A percentile compares a stretch with the other conserved stretches of the same genome.
phyloP scores from a whole-genome alignment of 148 eudicot species.

The Arbutus unedo region DNA sequence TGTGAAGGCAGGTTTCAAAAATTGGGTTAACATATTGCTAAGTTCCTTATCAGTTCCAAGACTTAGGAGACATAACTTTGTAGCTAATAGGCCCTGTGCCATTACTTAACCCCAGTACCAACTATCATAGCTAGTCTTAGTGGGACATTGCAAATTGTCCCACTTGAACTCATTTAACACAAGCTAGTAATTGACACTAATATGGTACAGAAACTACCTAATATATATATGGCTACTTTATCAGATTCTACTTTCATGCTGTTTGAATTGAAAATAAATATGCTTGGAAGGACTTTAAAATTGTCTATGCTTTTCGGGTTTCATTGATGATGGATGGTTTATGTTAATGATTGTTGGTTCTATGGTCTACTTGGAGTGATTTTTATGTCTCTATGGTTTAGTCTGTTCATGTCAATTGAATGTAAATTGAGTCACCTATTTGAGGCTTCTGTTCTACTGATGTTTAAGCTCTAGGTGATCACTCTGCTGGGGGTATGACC shows the following conservation, averaged over 20 bases:
- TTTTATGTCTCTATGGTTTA: too few relatives aligned
- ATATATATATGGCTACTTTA: not conserved
- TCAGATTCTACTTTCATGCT: not conserved
- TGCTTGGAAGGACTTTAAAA: not conserved
- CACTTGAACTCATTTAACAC: not conserved
- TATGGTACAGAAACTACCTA: not conserved
- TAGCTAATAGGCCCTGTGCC: not conserved
- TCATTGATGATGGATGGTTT: too few relatives aligned
- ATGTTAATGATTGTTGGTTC: too few relatives aligned
- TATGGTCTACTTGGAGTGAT: too few relatives aligned
- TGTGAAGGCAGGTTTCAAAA: not conserved
- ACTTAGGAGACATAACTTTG: not conserved
- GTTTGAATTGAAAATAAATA: not conserved
- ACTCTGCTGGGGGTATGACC: too few relatives aligned
- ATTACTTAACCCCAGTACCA: conserved; percentile 4
- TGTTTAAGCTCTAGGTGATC: too few relatives aligned
- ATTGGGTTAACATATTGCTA: not conserved
- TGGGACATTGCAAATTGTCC: not conserved
- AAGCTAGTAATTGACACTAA: not conserved
- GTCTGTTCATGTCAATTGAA: too few relatives aligned
- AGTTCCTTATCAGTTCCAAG: not conserved
- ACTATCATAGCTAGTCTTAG: not conserved
- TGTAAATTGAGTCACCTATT: too few relatives aligned
- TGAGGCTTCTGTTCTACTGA: too few relatives aligned
- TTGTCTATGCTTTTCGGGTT: too few relatives aligned